Conservation (phyloP, 1,139 yeast species). For the Yamadazyma atlantica region DNA sequence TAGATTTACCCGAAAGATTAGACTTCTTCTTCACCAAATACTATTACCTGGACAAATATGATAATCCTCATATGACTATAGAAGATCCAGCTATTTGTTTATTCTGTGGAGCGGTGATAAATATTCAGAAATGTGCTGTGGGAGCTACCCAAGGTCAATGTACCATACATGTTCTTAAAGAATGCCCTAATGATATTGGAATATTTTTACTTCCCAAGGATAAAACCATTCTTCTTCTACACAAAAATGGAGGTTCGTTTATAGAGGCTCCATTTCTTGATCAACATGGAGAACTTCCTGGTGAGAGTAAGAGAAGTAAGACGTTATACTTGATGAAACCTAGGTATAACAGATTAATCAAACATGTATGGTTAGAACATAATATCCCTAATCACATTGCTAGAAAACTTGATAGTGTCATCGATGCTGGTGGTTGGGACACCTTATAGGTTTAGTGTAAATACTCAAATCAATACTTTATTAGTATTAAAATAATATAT, state of each 20-base stretch:
- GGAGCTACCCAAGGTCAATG: slow-evolving; percentile 65
- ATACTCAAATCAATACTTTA: no score
- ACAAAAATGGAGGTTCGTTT: slow-evolving; percentile 78
- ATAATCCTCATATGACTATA: slow-evolving; percentile 41
- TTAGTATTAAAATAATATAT: no score
- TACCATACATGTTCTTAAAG: slow-evolving; percentile 59
- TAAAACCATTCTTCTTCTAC: slow-evolving; percentile 63
- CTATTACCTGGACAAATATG: slow-evolving; percentile 46
- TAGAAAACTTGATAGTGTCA: slow-evolving; percentile 70
- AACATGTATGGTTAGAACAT: slow-evolving; percentile 76
- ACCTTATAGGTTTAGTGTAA: no score
- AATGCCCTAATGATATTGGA: slow-evolving; percentile 73
- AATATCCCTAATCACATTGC: slow-evolving; percentile 77
- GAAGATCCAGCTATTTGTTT: slow-evolving; percentile 86
- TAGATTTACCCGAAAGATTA: slow-evolving; percentile 63
- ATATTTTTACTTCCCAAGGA: slow-evolving; percentile 77
- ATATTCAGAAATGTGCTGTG: slow-evolving; percentile 59
- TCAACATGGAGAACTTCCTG: slow-evolving; percentile 83
- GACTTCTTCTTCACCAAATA: slow-evolving; percentile 68
- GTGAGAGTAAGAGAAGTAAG: slow-evolving; percentile 68
- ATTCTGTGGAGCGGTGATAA: slow-evolving; percentile 72
- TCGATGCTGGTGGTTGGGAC: slow-evolving; percentile 96
- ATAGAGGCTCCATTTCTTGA: slow-evolving; percentile 84
- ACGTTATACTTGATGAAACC: slow-evolving; percentile 65
- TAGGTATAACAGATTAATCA: slow-evolving; percentile 66